Evolutionary conservation across 2,329 filamentous ascomycete species (phyloP).

Genomic region (Trichoderma citrinoviride): DNA sequence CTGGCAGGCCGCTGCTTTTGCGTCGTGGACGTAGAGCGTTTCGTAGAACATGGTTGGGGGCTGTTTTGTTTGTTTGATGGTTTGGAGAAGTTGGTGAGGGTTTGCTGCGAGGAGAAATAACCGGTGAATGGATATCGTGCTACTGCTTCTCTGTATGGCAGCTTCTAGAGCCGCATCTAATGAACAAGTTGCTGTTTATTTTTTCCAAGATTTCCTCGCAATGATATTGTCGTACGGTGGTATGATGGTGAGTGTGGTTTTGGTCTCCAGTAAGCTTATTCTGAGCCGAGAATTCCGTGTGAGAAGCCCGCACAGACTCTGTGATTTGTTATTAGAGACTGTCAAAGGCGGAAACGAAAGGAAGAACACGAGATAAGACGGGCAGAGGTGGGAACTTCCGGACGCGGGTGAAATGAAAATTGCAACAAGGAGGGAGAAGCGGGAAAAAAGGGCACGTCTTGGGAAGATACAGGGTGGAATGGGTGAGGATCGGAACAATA

Average conservation of each 20-base stretch:
- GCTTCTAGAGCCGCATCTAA: constrained; percentile 1
- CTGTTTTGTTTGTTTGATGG: neutral
- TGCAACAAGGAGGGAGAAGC: neutral
- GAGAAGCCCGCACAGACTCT: neutral
- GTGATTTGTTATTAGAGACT: neutral
- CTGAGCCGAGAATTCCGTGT: neutral
- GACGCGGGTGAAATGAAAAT: neutral
- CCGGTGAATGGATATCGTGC: too few species aligned
- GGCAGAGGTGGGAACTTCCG: neutral
- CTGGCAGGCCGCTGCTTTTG: constrained; percentile 1
- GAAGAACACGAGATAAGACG: neutral
- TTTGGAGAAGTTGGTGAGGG: neutral
- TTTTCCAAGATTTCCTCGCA: neutral
- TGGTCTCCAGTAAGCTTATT: constrained; percentile 1
- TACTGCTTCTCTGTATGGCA: neutral
- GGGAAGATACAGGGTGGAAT: neutral
- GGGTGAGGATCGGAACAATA: neutral
- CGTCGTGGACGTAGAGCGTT: constrained; percentile 27
- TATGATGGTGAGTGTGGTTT: too few species aligned
- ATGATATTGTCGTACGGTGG: neutral
- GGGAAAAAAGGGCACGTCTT: neutral
- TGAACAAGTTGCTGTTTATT: neutral
- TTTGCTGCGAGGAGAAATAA: too few species aligned
- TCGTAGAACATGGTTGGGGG: constrained; percentile 19
- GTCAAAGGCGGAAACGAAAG: neutral